phyloP scores from a whole-genome alignment of 495 filamentous ascomycete genomes.

The Cudoniella acicularis region DNA sequence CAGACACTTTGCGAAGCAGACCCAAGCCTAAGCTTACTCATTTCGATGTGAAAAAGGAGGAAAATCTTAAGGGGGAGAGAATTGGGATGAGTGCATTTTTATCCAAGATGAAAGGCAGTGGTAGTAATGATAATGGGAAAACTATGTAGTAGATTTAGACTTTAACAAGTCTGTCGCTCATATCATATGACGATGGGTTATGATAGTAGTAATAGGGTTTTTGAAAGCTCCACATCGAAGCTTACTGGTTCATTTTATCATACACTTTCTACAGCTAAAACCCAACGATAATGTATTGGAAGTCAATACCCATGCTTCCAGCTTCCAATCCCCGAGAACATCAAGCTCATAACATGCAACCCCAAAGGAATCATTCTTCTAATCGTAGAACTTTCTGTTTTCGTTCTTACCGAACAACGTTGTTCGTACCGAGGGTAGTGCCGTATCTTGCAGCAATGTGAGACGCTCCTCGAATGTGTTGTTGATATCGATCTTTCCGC shows the following conservation, averaged over 20 bases:
- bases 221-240: slow-evolving; percentile 1
- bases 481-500: slow-evolving; percentile 96
- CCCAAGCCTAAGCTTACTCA: slow-evolving; percentile 53
- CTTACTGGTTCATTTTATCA: slow-evolving; percentile 21
- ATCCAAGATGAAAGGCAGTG: slow-evolving; percentile 13
- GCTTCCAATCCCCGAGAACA: slow-evolving; percentile 2
- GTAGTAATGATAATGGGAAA: background rate
- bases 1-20: slow-evolving; percentile 65
- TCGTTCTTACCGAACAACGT: slow-evolving; percentile 87
- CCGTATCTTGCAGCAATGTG: slow-evolving; percentile 75
- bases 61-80: slow-evolving; percentile 33
- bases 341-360: background rate
- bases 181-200: background rate
- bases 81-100: slow-evolving; percentile 29
- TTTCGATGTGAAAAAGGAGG: slow-evolving; percentile 39
- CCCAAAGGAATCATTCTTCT: slow-evolving; percentile 27
- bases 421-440: slow-evolving; percentile 78
- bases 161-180: too few relatives aligned
- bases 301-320: slow-evolving; percentile 8
- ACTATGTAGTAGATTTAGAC: too few relatives aligned
- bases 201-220: background rate
- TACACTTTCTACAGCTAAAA: slow-evolving; percentile 25
- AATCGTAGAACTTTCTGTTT: slow-evolving; percentile 93
- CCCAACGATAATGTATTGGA: slow-evolving; percentile 11
- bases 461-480: slow-evolving; percentile 95